Evolutionary conservation across 441 rosid genomes (phyloP), one percentile per base, ranked within the genome.

Genomic region (Syzygium malaccense): DNA sequence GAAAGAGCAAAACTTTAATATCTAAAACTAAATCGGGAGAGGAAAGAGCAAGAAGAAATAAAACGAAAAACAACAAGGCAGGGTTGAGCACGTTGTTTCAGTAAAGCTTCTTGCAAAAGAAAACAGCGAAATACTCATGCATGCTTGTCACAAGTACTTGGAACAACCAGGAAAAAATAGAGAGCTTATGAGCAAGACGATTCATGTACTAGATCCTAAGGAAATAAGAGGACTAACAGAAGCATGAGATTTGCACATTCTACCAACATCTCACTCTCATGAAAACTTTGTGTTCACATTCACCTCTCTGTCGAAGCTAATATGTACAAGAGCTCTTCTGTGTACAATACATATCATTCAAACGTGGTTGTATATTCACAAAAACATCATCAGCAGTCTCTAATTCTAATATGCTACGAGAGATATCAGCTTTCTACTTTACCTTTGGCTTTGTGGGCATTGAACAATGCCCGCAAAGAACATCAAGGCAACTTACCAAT

Each of bases 241-340:
- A 58, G 64, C 64, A 26, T 0, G 30, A 58, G 3, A 58, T 5
- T 26, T 26, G 64, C 30, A 58, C 30, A 58, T 25, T 58, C 30
- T 26, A 58, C 64, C n/a, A 14, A 58, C 64, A 26, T 11, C 64
- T 58, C 30, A 12, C 30, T 11, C 64, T 58, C 30, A 26, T 12
- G 64, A 58, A 26, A 58, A 26, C 30, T 58, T n/a, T 26, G 14
- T 2, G 15, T 26, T 58, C 64, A 5, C 7, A 26, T 26, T 26
- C 64, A 11, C 30, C 7, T 12, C 30, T 58, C 64, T 26, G 28
- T 26, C 26, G 12, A 0, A 0, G 5, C 30, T 58, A 26, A 26
- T 14, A 26, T 58, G 64, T 11, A 58, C 64, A 58, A 58, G 30
- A 58, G 30, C 8, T 58, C 66, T 26, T 58, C 66, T 1, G 17